Evolutionary conservation across 2,329 filamentous ascomycete species (phyloP), one percentile per base, ranked within the genome.

Genomic region (Beauveria sp.): DNA sequence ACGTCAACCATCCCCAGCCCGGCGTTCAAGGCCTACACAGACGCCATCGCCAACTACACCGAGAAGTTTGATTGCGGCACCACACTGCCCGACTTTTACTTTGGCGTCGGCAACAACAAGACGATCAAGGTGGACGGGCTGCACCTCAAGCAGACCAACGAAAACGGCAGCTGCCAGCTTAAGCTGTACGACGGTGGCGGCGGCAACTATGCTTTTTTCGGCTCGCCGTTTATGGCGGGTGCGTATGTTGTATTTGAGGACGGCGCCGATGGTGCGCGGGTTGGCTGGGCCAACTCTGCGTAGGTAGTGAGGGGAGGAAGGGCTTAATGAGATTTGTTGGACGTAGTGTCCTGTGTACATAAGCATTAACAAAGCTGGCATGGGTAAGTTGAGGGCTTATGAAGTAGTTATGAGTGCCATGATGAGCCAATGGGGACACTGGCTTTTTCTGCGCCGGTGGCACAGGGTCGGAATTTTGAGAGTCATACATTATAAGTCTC

Each of bases 31-130:
- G 46, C 45, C 22, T 45, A 61, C 45, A 50, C 20, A 34, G 76
- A 85, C 56, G 77, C 79, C 47, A 67, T 77, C 3, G 75, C 67
- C n/a, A 83, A 83, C 71, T 82, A 81, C 68, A 65, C 70, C 40
- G 69, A 77, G 45, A 72, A 82, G 20, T 71, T 77, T 52, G 71
- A 78, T 63, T 83, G 80, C 69, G 61, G 73, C 30, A 66, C 74
- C 3, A 65, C 65, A 3, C 69, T 82, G 43, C 81, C 81, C 14
- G 77, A 81, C 65, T 73, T 83, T 60, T 72, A 73, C 62, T 75
- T 89, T 45, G 80, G 82, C 24, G 78, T 87, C 28, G 85, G 83
- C 34, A 77, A 77, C 52, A 79, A 79, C 69, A 80, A 77, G 75
- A 84, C 84, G 24, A 83, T 86, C 34, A 81, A 74, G 40, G 77